Evolutionary conservation across 2,329 filamentous ascomycete genomes (phyloP).

Genomic region (Colletotrichum spinosum): DNA sequence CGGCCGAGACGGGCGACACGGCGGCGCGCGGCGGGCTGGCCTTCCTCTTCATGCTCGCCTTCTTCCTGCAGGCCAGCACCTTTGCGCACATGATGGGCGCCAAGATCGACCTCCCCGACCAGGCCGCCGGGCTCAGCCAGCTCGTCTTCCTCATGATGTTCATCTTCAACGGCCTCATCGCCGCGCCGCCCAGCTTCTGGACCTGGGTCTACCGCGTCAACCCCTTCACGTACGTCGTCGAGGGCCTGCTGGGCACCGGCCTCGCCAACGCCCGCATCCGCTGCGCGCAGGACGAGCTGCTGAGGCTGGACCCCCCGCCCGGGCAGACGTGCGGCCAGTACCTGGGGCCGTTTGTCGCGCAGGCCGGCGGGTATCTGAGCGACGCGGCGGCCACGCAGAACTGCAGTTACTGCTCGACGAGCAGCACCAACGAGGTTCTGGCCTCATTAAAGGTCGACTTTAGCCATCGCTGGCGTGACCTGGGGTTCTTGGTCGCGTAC

Average conservation of each 20-base stretch:
- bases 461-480: constrained; percentile 66
- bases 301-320: constrained; percentile 68
- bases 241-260: constrained; percentile 72
- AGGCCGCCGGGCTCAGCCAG: constrained; percentile 71
- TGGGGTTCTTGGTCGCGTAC: constrained; percentile 66
- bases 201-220: constrained; percentile 80
- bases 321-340: constrained; percentile 68
- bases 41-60: constrained; percentile 71
- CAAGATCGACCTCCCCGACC: constrained; percentile 71
- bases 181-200: constrained; percentile 81
- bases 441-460: constrained; percentile 55
- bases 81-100: constrained; percentile 75
- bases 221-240: constrained; percentile 80
- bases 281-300: constrained; percentile 74
- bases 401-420: constrained; percentile 29
- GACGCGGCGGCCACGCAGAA: constrained; percentile 52
- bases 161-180: constrained; percentile 80
- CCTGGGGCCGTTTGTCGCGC: constrained; percentile 58
- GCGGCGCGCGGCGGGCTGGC: constrained; percentile 66
- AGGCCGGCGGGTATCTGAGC: constrained; percentile 59
- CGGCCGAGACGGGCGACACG: constrained; percentile 60
- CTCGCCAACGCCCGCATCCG: constrained; percentile 69
- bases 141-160: constrained; percentile 71
- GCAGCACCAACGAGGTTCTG: constrained; percentile 31
- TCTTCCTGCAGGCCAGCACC: constrained; percentile 74